These are phyloP conservation scores for Gracilaria gracilis DNA, from an alignment of 23 red algal genomes.

Conservation along the genomic window DNA sequence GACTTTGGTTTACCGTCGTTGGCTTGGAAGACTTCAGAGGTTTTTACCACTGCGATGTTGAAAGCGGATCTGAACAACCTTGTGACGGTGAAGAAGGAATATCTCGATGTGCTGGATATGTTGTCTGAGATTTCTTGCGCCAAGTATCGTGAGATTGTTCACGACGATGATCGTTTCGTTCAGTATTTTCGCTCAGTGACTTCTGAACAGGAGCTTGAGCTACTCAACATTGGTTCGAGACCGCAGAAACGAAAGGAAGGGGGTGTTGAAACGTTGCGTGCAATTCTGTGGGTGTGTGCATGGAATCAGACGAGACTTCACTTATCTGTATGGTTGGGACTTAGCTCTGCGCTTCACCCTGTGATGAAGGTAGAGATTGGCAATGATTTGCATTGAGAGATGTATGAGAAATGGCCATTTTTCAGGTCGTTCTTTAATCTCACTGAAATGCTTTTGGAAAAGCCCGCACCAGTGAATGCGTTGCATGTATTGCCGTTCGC, in stretches of 20 bases:
- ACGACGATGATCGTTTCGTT: slow-evolving; percentile 88
- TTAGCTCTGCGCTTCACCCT: slow-evolving; percentile 79
- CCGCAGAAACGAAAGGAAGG: slow-evolving; percentile 98
- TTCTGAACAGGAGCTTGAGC: slow-evolving; percentile 94
- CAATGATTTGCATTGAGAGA: slow-evolving; percentile 45
- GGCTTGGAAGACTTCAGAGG: slow-evolving; percentile 82
- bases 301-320: slow-evolving; percentile 98
- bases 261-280: slow-evolving; percentile 97
- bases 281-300: slow-evolving; percentile 99
- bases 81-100: slow-evolving; percentile 76
- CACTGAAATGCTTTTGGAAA: slow-evolving; percentile 97
- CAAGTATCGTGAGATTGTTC: slow-evolving; percentile 96
- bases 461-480: slow-evolving; percentile 83
- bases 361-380: slow-evolving; percentile 58
- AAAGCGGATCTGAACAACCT: slow-evolving; percentile 84
- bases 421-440: slow-evolving; percentile 96
- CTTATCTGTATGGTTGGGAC: slow-evolving; percentile 95
- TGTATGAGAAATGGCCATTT: slow-evolving; percentile 99
- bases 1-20: slow-evolving; percentile 96
- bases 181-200: slow-evolving; percentile 95
- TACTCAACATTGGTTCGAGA: slow-evolving; percentile 97
- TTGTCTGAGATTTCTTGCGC: slow-evolving; percentile 84
- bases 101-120: slow-evolving; percentile 81
- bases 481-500: slow-evolving; percentile 85
- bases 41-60: slow-evolving; percentile 92